phyloP scores from a whole-genome alignment of 805 yeast genomes.

The Jamesozyma hellenica region DNA sequence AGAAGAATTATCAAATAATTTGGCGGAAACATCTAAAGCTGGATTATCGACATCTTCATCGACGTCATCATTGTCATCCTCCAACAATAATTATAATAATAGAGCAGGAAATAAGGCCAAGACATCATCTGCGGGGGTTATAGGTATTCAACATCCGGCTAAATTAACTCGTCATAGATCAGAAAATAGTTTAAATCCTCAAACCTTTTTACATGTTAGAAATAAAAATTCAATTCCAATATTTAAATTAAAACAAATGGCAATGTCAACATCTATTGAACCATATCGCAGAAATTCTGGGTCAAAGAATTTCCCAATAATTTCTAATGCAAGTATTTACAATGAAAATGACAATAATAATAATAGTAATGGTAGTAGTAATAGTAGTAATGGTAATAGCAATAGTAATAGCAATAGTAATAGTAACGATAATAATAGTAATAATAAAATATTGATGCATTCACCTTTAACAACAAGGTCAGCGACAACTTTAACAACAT shows the following conservation, averaged over 20 bases:
- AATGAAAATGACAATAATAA: too few relatives aligned
- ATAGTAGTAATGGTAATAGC: not conserved
- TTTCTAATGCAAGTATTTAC: not conserved
- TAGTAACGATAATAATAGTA: not conserved
- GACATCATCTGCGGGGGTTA: too few relatives aligned
- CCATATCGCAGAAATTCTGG: conserved; percentile 12
- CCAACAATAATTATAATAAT: too few relatives aligned
- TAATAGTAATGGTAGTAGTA: not conserved
- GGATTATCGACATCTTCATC: not conserved
- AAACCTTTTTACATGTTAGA: not conserved
- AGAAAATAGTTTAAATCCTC: not conserved
- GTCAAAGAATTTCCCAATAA: not conserved
- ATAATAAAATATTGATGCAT: conserved; percentile 7
- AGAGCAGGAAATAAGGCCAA: too few relatives aligned
- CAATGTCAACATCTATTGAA: conserved; percentile 8
- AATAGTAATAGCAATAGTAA: not conserved
- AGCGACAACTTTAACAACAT: too few relatives aligned
- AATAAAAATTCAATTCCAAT: not conserved
- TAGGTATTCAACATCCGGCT: not conserved
- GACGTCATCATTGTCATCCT: not conserved
- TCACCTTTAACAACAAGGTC: too few relatives aligned
- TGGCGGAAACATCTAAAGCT: too few relatives aligned
- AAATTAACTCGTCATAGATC: not conserved
- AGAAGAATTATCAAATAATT: not conserved
- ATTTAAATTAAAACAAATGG: conserved; percentile 4